A percentile compares a stretch with the other conserved stretches of the same genome.
Evolutionary conservation across 2,329 filamentous ascomycete genomes (phyloP).

Genomic region (Aspergillus novofumigatus): DNA sequence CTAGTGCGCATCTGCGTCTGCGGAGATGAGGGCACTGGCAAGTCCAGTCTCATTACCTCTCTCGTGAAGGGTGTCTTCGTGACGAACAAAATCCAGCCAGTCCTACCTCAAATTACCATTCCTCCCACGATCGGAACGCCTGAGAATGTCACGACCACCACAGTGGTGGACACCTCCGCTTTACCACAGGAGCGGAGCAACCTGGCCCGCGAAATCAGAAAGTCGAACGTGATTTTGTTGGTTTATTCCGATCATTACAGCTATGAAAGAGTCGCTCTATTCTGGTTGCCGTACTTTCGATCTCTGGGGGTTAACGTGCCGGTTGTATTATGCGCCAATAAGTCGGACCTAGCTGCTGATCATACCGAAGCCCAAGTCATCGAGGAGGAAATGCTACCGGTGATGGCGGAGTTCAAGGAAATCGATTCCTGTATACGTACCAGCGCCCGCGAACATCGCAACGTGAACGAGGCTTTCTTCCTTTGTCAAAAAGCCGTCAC

Average conservation of each 20-base stretch:
- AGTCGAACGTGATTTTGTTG: slow-evolving; percentile 92
- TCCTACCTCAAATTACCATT: slow-evolving; percentile 92
- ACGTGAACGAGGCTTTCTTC: slow-evolving; percentile 95
- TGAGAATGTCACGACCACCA: slow-evolving; percentile 91
- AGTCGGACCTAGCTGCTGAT: slow-evolving; percentile 78
- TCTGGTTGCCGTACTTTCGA: slow-evolving; percentile 98
- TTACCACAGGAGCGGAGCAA: slow-evolving; percentile 88
- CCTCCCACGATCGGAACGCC: slow-evolving; percentile 89
- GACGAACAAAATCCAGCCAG: slow-evolving; percentile 87
- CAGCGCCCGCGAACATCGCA: slow-evolving; percentile 85
- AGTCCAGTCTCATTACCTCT: slow-evolving; percentile 88
- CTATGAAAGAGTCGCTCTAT: slow-evolving; percentile 93
- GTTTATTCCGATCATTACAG: slow-evolving; percentile 99
- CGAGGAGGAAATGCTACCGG: slow-evolving; percentile 94
- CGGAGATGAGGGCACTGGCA: slow-evolving; percentile 93
- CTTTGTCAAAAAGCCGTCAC: slow-evolving; percentile 97
- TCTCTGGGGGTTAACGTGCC: slow-evolving; percentile 98
- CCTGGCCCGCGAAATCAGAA: slow-evolving; percentile 88
- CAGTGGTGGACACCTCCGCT: slow-evolving; percentile 92
- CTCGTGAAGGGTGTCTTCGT: slow-evolving; percentile 97
- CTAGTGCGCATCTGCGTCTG: slow-evolving; percentile 89
- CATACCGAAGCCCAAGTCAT: slow-evolving; percentile 77
- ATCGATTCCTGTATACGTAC: slow-evolving; percentile 97
- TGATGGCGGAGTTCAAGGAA: slow-evolving; percentile 98
- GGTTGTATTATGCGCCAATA: slow-evolving; percentile 94